Evolutionary conservation across 1,139 yeast species (phyloP), one percentile per base, ranked within the genome.

Genomic region (Suhomyces coccinellae): DNA sequence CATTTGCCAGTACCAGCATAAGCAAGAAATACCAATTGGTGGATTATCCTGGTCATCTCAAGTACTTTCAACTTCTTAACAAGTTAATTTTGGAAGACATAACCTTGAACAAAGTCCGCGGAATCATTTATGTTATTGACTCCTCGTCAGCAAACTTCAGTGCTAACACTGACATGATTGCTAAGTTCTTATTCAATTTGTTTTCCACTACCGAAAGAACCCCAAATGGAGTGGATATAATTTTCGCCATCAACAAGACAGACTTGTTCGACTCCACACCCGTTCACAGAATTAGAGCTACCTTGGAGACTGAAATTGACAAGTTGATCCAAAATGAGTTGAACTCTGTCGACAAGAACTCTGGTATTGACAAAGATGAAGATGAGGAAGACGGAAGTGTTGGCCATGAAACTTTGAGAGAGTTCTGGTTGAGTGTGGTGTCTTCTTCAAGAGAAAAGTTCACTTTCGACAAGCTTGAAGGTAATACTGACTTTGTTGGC

Each of bases 21-120:
- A 62, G 62, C 30, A 67, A 65, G 45, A 51, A 53, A 28, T 75
- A 68, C 63, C 74, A 75, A 53, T 61, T 90, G 38, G 75, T 85
- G 41, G 98, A 91, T 59, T 83, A 83, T 54, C 98, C 98, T 2
- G 97, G 97, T 7, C 93, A 87, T 63, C 69, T 79, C 46, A 90
- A 89, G 61, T 79, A 90, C 53, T 79, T 79, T 49, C 77, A 77
- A 41, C 66, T 75, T 43, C 62, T 80, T 52, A 65, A 66, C 49
- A 73, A 69, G 46, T 57, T 70, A 51, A 67, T 77, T 40, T 59
- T 73, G 13, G 69, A 74, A 20, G 77, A 77, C 39, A 67, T 72
- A 33, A 70, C 82, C 24, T 57, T 78, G 37, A 64, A 66, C 39
- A 71, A 72, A 32, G 66, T 83, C 38, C 69, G 75, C 52, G 97